phyloP scores from a whole-genome alignment of 192 early-diverging fungal genomes.

The Backusella tuberculispora region DNA sequence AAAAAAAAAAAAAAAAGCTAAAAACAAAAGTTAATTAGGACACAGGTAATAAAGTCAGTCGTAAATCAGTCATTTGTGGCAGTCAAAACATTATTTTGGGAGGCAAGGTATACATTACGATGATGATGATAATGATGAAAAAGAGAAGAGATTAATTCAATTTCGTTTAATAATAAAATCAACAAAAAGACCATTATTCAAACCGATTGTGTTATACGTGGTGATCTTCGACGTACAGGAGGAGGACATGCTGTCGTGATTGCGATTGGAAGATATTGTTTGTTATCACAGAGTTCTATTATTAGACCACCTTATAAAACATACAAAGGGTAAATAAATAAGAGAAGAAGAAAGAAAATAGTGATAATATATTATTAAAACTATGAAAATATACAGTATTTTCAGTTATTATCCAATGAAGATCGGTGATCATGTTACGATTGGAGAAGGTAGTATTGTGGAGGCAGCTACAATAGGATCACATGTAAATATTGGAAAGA shows the following conservation, averaged over 20 bases:
- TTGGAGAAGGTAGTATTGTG: conserved; percentile 86
- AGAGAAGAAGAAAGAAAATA: not conserved
- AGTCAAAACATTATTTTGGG: conserved; percentile 96
- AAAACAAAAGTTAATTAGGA: conserved; percentile 56
- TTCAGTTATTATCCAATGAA: conserved; percentile 98
- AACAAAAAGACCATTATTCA: conserved; percentile 88
- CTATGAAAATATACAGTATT: conserved; percentile 50
- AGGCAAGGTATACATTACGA: conserved; percentile 72
- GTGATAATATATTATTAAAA: not conserved
- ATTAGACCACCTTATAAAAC: conserved; percentile 95
- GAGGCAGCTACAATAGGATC: conserved; percentile 93
- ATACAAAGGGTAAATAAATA: conserved; percentile 72
- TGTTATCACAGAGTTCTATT: conserved; percentile 73
- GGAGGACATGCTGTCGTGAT: conserved; percentile 86
- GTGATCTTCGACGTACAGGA: conserved; percentile 90
- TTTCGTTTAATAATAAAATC: not conserved
- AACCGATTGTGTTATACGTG: conserved; percentile 87
- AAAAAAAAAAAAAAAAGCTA: not conserved
- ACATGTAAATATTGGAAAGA: conserved; percentile 88
- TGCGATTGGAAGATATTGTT: conserved; percentile 89
- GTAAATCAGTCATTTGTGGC: conserved; percentile 92
- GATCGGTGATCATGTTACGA: conserved; percentile 91
- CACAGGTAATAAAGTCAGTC: conserved; percentile 95
- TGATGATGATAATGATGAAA: not conserved
- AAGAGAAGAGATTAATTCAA: not conserved